These are phyloP conservation scores for Chernovozyma aurita DNA, from an alignment of 1,139 yeast species.

Conservation along the genomic window DNA sequence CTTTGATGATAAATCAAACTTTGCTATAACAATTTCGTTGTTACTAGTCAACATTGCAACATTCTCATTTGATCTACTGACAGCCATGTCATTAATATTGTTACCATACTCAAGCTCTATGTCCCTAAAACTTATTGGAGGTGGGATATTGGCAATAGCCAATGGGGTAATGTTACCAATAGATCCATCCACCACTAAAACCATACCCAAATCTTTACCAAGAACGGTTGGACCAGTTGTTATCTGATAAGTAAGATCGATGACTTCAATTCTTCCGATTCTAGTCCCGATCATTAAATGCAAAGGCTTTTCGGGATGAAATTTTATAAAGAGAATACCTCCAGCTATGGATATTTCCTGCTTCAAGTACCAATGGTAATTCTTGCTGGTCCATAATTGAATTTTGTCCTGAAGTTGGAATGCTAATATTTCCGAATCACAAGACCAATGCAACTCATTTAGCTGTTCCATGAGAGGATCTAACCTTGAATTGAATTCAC, in stretches of 20 bases:
- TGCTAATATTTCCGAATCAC: conserved; percentile 75
- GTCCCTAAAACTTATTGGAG: conserved; percentile 80
- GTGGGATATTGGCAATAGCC: conserved; percentile 85
- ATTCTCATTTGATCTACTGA: conserved; percentile 53
- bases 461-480: conserved; percentile 44
- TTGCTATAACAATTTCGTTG: conserved; percentile 21
- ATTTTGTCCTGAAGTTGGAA: conserved; percentile 56
- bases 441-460: conserved; percentile 70
- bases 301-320: conserved; percentile 89
- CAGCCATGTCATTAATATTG: conserved; percentile 61
- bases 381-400: conserved; percentile 87
- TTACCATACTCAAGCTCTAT: conserved; percentile 33
- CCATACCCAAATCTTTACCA: conserved; percentile 74
- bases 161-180: conserved; percentile 78
- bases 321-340: conserved; percentile 50
- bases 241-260: conserved; percentile 64
- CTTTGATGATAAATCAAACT: conserved; percentile 26
- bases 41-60: conserved; percentile 54
- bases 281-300: conserved; percentile 63
- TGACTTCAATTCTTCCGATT: conserved; percentile 46
- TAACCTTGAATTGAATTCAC: conserved; percentile 72
- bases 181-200: conserved; percentile 75
- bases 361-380: conserved; percentile 94
- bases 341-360: conserved; percentile 54
- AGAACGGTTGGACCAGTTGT: conserved; percentile 64